A percentile compares a stretch with the other conserved stretches of the same genome.
Evolutionary conservation across 1,139 yeast species (phyloP).

Genomic region (Blastobotrys petasosporus): DNA sequence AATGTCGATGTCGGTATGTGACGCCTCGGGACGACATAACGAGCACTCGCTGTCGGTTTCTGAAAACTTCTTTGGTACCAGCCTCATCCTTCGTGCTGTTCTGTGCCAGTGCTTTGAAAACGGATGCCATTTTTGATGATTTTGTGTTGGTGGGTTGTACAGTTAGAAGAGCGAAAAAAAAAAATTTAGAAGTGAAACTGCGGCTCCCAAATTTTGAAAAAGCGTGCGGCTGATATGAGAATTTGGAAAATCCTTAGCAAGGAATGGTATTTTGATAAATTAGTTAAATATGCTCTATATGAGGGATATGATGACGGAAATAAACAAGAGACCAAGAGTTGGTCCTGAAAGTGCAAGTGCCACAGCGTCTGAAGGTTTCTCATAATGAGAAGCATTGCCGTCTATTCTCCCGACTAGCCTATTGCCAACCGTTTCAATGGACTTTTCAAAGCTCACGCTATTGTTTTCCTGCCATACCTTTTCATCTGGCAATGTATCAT

Average conservation of each 20-base stretch:
- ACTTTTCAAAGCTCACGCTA: conserved; percentile 9
- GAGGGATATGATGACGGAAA: no score
- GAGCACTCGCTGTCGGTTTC: conserved; percentile 47
- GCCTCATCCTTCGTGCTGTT: conserved; percentile 34
- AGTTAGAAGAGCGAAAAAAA: not conserved
- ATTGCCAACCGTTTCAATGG: conserved; percentile 11
- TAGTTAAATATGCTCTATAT: no score
- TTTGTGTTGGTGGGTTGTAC: not conserved
- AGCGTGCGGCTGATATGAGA: not conserved
- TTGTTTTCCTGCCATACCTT: conserved; percentile 11
- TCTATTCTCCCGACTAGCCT: conserved; percentile 13
- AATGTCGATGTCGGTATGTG: conserved; percentile 87
- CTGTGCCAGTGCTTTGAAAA: conserved; percentile 63
- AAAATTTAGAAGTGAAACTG: conserved; percentile 6
- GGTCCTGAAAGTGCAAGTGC: not conserved
- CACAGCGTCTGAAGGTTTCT: no score
- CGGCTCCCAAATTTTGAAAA: conserved; percentile 15
- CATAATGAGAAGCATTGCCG: no score
- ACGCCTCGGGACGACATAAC: conserved; percentile 93
- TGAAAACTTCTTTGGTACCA: conserved; percentile 37
- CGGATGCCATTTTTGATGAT: conserved; percentile 47
- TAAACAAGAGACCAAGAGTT: no score
- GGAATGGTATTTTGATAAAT: no score
- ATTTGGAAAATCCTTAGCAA: no score
- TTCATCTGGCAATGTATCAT: conserved; percentile 38